phyloP scores from a whole-genome alignment of 495 filamentous ascomycete species.

The Podospora comata region DNA sequence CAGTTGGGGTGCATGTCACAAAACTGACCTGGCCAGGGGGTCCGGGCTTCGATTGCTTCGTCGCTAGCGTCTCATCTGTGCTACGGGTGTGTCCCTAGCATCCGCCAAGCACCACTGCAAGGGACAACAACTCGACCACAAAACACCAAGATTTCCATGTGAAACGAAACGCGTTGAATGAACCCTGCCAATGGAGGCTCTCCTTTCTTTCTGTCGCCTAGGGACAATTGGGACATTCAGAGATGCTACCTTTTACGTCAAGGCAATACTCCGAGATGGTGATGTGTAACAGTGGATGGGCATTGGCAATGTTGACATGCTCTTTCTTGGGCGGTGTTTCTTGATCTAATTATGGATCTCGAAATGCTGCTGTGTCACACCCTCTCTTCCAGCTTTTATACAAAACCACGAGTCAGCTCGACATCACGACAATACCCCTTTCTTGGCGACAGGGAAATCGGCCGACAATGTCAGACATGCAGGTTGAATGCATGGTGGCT shows the following conservation, averaged over 20 bases:
- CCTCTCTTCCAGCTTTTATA: neutral
- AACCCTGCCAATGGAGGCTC: slow-evolving; percentile 6
- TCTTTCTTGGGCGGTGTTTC: neutral
- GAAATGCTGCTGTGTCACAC: neutral
- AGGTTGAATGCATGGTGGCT: neutral
- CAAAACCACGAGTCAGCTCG: neutral
- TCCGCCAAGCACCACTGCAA: slow-evolving; percentile 26
- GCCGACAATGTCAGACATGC: neutral
- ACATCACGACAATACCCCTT: neutral
- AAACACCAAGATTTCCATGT: slow-evolving; percentile 19
- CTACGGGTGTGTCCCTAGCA: slow-evolving; percentile 21
- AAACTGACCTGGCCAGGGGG: slow-evolving; percentile 10
- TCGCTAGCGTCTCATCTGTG: slow-evolving; percentile 5
- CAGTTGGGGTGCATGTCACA: slow-evolving; percentile 24
- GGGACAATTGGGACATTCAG: neutral
- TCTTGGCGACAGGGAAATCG: neutral
- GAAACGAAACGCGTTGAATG: slow-evolving; percentile 17
- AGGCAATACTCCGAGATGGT: neutral
- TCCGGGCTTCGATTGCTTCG: slow-evolving; percentile 7
- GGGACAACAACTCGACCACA: slow-evolving; percentile 23
- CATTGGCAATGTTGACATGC: neutral
- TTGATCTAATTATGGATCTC: neutral
- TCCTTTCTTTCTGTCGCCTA: neutral
- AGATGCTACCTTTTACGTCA: neutral
- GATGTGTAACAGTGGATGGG: neutral